These are phyloP conservation scores for Chlorophyllum brunneum DNA, from an alignment of 768 basidiomycete genomes.

Conservation along the genomic window DNA sequence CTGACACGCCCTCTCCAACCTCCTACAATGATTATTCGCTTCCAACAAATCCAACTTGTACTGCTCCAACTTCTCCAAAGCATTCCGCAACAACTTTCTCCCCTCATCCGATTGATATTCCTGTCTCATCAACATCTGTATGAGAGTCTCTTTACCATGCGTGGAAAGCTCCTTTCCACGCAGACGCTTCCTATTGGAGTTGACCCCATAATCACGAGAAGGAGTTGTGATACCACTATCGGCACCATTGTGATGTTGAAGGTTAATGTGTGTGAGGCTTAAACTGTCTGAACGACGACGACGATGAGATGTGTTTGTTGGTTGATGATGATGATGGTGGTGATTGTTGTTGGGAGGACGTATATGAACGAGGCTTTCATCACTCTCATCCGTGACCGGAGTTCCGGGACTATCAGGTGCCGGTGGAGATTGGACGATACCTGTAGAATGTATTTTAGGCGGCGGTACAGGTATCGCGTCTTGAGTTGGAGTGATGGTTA, in stretches of 20 bases:
- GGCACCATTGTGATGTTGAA: neutral
- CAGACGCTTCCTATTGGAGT: neutral
- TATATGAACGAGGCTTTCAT: conserved; percentile 3
- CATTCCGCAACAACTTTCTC: neutral
- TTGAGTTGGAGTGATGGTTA: too few species aligned
- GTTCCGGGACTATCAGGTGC: neutral
- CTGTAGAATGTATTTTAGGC: neutral
- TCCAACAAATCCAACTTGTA: conserved; percentile 2
- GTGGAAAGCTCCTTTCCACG: conserved; percentile 5
- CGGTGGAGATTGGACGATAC: neutral
- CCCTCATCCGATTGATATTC: neutral
- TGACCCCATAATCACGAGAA: neutral
- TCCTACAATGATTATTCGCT: conserved; percentile 3
- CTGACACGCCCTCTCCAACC: conserved; percentile 4
- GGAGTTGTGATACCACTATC: neutral
- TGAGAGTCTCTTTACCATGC: conserved; percentile 4
- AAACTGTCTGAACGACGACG: neutral
- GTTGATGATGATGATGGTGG: neutral
- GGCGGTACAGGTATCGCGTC: neutral
- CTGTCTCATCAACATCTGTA: conserved; percentile 1
- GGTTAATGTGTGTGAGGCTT: neutral
- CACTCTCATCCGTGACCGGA: conserved; percentile 4
- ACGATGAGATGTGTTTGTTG: neutral
- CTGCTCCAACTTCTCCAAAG: neutral
- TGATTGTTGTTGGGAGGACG: neutral